These are phyloP conservation scores for Colletotrichum sp. DNA, from an alignment of 2,329 filamentous ascomycete genomes.

Conservation along the genomic window DNA sequence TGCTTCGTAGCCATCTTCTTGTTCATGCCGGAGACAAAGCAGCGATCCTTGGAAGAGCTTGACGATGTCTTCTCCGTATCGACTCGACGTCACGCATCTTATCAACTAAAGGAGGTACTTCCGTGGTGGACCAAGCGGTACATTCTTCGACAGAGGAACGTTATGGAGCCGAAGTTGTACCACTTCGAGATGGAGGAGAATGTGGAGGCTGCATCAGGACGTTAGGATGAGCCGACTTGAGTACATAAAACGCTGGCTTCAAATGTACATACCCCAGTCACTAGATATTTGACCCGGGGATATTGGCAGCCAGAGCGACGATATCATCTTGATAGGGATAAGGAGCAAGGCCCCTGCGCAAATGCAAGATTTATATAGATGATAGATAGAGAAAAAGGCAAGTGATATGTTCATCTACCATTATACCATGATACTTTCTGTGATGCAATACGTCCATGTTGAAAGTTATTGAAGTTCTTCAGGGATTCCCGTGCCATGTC, in stretches of 20 bases:
- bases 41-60: constrained; percentile 52
- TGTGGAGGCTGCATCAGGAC: neutral
- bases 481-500: neutral
- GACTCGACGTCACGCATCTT: constrained; percentile 32
- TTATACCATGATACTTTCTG: neutral
- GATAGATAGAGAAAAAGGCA: neutral
- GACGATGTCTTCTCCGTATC: constrained; percentile 42
- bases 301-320: neutral
- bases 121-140: constrained; percentile 12
- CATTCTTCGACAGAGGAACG: neutral
- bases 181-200: neutral
- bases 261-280: neutral
- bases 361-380: neutral
- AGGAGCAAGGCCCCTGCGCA: neutral
- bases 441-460: neutral
- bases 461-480: neutral
- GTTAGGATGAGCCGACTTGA: neutral
- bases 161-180: neutral
- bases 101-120: constrained; percentile 30
- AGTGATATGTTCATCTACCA: neutral
- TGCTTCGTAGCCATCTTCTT: constrained; percentile 53
- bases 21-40: constrained; percentile 55
- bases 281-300: neutral
- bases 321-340: neutral
- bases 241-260: neutral